Evolutionary conservation across 169 alveolate species (phyloP), one percentile per base, ranked within the genome.

Genomic region (Sarcocystis neurona): DNA sequence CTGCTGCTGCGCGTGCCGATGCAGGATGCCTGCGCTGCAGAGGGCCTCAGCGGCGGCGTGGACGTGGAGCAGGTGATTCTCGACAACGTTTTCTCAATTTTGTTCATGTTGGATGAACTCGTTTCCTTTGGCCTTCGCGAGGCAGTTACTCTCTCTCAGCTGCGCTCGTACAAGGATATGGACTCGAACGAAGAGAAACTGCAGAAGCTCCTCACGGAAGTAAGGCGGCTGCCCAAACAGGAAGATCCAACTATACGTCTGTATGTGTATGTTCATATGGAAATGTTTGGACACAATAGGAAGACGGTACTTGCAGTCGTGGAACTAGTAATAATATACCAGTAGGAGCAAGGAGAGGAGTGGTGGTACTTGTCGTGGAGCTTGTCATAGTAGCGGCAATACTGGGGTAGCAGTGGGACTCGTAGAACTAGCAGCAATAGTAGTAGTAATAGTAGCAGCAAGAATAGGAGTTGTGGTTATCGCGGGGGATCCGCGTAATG

Each of bases 131-230:
- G 97, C 78, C 94, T 94, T 72, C 74, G 97, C 50, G 98, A 96
- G 89, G 89, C 95, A 46, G 97, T 97, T n/a, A 96, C 97, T 39
- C 93, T 97, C 87, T 87, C 95, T 30, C 97, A 97, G 89, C 92
- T 97, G 50, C 96, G 95, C 93, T 88, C 97, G 63, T 97, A 92
- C 89, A 93, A 95, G 48, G 97, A 96, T 92, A 97, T 97, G 98
- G 98, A 97, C 85, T 94, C 97, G n/a, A 96, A 96, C 77, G 98
- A 96, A 58, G 98, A 97, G 74, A 96, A 87, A 85, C 92, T 93
- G 2, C 91, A 84, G 34, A 50, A 68, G 12, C 53, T 85, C 78
- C 78, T 90, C 63, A 84, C 75, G 5, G 86, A 90, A 82, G 93
- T 89, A 50, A 43, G 43, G 32, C 34, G 43, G 48, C 58, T 0